phyloP scores from a whole-genome alignment of 2,329 filamentous ascomycete species.

The Aspergillus intermedius region DNA sequence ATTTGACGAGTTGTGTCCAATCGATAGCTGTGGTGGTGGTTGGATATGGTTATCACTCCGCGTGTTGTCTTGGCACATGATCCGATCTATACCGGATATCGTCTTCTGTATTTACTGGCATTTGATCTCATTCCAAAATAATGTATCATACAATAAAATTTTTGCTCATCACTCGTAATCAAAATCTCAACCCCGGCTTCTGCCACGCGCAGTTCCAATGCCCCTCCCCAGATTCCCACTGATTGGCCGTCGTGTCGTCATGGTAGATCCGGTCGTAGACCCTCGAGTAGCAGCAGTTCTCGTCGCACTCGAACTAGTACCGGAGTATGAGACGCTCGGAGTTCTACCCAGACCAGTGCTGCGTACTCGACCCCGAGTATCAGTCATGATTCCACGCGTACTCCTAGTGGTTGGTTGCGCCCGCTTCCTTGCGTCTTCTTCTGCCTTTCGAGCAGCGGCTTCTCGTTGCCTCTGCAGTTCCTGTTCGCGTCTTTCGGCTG shows the following conservation, averaged over 20 bases:
- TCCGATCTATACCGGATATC: constrained; percentile 3
- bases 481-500: constrained; percentile 65
- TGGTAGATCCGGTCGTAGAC: constrained; percentile 16
- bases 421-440: constrained; percentile 40
- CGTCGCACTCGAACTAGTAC: constrained; percentile 17
- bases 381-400: constrained; percentile 21
- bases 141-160: constrained; percentile 15
- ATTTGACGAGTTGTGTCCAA: not conserved
- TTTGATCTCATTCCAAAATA: constrained; percentile 9
- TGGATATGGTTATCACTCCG: constrained; percentile 4
- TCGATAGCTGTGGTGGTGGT: constrained; percentile 1
- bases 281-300: constrained; percentile 25
- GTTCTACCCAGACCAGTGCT: constrained; percentile 30
- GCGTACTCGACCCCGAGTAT: constrained; percentile 26
- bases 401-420: constrained; percentile 27
- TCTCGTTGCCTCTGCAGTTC: constrained; percentile 75
- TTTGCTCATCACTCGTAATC: not conserved
- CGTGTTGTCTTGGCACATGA: constrained; percentile 16
- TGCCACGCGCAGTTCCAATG: constrained; percentile 28
- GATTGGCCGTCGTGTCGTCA: constrained; percentile 31
- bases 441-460: constrained; percentile 53
- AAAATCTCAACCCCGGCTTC: constrained; percentile 20
- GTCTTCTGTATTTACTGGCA: constrained; percentile 11
- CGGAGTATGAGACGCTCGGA: constrained; percentile 26
- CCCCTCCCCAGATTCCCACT: constrained; percentile 34